Conservation (phyloP, 345 rosid species). For the Diplotaxis tenuifolia region DNA sequence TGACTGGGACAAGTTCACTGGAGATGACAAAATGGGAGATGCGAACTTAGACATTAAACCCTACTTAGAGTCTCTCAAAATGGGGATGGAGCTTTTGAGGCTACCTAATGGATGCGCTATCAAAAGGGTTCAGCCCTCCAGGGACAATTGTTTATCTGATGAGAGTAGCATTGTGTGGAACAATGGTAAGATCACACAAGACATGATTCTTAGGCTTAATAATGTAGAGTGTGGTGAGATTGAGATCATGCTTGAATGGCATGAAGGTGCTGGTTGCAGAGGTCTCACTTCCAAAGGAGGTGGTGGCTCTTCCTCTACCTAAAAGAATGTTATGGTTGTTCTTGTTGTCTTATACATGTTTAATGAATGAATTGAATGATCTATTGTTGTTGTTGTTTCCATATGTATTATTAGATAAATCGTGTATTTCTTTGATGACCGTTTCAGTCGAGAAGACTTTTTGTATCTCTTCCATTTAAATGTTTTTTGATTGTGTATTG, state of each 20-base stretch:
- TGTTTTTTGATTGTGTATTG: not conserved
- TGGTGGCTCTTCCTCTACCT: conserved; percentile 25
- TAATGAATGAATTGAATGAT: conserved; percentile 8
- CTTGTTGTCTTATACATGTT: not conserved
- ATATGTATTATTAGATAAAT: conserved; percentile 11
- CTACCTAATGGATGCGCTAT: conserved; percentile 60
- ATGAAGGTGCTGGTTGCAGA: conserved; percentile 51
- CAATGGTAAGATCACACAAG: conserved; percentile 59
- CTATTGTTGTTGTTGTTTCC: conserved; percentile 25
- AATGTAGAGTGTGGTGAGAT: conserved; percentile 72
- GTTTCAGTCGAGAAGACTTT: not conserved
- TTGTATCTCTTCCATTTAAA: not conserved
- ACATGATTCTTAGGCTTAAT: conserved; percentile 50
- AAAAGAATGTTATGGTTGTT: not conserved
- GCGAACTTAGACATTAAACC: conserved; percentile 63
- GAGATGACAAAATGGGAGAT: conserved; percentile 85
- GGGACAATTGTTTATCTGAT: conserved; percentile 53
- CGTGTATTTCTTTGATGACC: conserved; percentile 16
- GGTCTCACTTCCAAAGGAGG: conserved; percentile 32
- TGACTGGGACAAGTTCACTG: conserved; percentile 68
- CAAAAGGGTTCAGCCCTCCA: conserved; percentile 49
- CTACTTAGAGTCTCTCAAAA: conserved; percentile 49
- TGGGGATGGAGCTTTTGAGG: conserved; percentile 46
- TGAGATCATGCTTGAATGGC: conserved; percentile 68
- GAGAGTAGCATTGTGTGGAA: conserved; percentile 57